phyloP scores from a whole-genome alignment of 768 basidiomycete genomes.

The Boletus bicolor region DNA sequence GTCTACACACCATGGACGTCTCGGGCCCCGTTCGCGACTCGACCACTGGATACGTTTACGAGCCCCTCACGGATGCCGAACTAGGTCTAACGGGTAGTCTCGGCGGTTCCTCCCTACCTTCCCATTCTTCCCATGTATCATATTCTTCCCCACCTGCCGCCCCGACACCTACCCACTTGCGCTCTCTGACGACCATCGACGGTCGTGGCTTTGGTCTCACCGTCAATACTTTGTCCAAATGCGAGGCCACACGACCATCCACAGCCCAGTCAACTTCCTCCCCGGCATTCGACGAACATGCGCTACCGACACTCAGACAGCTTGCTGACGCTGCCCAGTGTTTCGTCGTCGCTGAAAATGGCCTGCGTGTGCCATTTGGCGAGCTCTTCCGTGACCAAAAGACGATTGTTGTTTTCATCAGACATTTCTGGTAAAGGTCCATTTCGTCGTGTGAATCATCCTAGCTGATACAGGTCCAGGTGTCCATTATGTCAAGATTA shows the following conservation, averaged over 20 bases:
- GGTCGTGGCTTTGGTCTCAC: constrained; percentile 6
- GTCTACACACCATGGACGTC: constrained; percentile 32
- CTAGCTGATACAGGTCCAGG: constrained; percentile 31
- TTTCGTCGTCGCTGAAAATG: constrained; percentile 64
- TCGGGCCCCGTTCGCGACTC: constrained; percentile 23
- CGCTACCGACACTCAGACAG: constrained; percentile 51
- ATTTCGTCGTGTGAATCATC: constrained; percentile 1
- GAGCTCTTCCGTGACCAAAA: constrained; percentile 55
- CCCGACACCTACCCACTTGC: constrained; percentile 17
- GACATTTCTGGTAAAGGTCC: constrained; percentile 68
- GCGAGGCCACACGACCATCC: constrained; percentile 15
- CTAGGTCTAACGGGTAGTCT: constrained; percentile 16
- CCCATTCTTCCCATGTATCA: constrained; percentile 14
- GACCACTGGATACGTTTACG: constrained; percentile 24
- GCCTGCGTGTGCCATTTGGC: constrained; percentile 63
- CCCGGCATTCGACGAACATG: constrained; percentile 40
- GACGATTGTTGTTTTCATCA: constrained; percentile 79
- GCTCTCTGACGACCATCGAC: constrained; percentile 23
- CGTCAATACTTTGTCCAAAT: not conserved
- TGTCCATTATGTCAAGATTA: constrained; percentile 89
- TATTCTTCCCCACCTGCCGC: constrained; percentile 5
- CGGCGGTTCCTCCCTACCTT: constrained; percentile 9
- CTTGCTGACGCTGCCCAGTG: constrained; percentile 60
- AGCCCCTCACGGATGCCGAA: constrained; percentile 30
- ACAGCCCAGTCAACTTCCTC: constrained; percentile 12